Evolutionary conservation across 306 rosid species (phyloP).

Genomic region (Cicer bijugum): DNA sequence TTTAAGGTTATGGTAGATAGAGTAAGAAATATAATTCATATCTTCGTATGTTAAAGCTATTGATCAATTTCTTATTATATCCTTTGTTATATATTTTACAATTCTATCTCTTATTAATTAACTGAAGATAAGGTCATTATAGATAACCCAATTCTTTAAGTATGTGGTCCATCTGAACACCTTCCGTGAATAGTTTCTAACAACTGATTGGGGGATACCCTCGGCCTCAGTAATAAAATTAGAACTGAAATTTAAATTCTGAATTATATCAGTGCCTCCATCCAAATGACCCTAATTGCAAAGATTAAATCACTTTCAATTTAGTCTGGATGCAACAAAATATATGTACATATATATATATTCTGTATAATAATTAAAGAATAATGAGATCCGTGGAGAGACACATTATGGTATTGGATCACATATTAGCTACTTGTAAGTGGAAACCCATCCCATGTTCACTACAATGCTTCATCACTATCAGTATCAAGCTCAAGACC

Average conservation of each 20-base stretch:
- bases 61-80: background rate
- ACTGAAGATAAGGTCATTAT: background rate
- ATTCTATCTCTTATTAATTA: background rate
- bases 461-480: constrained; percentile 58
- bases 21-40: too few relatives aligned
- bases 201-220: too few relatives aligned
- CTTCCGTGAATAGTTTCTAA: too few relatives aligned
- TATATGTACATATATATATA: constrained; percentile 51
- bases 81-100: background rate
- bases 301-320: constrained; percentile 34
- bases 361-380: constrained; percentile 43
- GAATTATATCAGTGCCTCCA: background rate
- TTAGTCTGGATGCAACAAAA: constrained; percentile 30
- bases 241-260: constrained; percentile 1
- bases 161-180: too few relatives aligned
- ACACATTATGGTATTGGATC: constrained; percentile 40
- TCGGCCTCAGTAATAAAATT: background rate
- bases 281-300: background rate
- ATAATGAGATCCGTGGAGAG: constrained; percentile 34
- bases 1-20: background rate
- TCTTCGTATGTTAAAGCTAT: too few relatives aligned
- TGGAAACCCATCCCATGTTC: constrained; percentile 37
- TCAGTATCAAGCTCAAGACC: constrained; percentile 95
- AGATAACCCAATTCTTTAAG: background rate
- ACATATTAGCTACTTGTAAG: constrained; percentile 39